phyloP scores from a whole-genome alignment of 306 rosid genomes.

The Coriaria nepalensis region DNA sequence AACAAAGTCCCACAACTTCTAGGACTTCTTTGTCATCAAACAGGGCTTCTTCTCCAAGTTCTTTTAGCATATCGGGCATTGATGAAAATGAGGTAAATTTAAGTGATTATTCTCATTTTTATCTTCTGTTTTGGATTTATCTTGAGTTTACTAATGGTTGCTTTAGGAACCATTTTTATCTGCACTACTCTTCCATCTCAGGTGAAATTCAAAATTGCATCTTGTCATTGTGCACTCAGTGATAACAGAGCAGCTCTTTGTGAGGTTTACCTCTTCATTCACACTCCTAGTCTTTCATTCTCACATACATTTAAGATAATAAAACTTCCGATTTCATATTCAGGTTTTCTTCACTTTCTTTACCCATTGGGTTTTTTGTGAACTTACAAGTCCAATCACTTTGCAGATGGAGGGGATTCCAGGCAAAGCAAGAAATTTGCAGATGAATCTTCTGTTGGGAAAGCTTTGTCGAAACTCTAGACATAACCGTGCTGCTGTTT shows the following conservation, averaged over 20 bases:
- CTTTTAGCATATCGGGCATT: conserved; percentile 53
- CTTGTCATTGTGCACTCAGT: conserved; percentile 54
- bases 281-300: conserved; percentile 11
- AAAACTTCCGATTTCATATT: no score
- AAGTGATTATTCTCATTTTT: conserved; percentile 6
- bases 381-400: no score
- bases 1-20: conserved; percentile 42
- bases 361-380: no score
- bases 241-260: conserved; percentile 76
- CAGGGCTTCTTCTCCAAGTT: conserved; percentile 83
- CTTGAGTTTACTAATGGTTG: no score
- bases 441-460: conserved; percentile 81
- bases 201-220: conserved; percentile 95
- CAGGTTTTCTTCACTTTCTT: no score
- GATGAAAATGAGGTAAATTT: conserved; percentile 78
- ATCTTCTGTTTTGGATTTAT: conserved; percentile 2
- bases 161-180: no score
- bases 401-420: conserved; percentile 94
- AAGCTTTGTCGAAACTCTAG: conserved; percentile 71
- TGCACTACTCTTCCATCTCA: conserved; percentile 31
- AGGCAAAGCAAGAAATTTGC: conserved; percentile 68
- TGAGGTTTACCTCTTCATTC: conserved; percentile 39
- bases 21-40: conserved; percentile 59
- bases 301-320: neutral
- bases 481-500: conserved; percentile 76